Base-by-base conservation (phyloP, 2,329 filamentous ascomycete species). In the Saccharata proteae region DNA sequence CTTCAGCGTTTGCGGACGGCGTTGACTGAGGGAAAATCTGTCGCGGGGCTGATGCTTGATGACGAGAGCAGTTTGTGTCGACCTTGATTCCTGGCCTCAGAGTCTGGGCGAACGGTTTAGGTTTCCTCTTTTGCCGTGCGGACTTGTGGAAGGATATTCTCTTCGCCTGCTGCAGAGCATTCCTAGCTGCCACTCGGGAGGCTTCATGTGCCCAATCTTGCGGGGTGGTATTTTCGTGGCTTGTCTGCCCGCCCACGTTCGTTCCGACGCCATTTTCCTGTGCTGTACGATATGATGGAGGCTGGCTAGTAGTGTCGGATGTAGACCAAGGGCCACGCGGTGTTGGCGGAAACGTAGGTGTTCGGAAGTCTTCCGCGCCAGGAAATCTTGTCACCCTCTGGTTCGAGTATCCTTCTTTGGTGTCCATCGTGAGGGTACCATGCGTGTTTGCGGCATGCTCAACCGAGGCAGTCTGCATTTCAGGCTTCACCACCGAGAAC, bases 61-160 rank as follows among this genome's bases (percentile, higher is more conserved):
- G 58, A 22, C 51, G 47, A 18, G 71, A 60, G 61, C 82, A 77
- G 46, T 77, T 76, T 2, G 80, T 85, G 40, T 82, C 73, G 13
- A 84, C 51, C 40, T 63, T 76, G 46, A 81, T 80, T 9, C 70
- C 33, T 28, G 26, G 15, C 13, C 53, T 67, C 64, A 34, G 65
- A 62, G 49, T 76, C 71, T 46, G 75, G 63, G 14, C 65, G 63
- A 47, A 30, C 7, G 23, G 36, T 44, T 70, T 71, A 44, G 79
- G 74, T 31, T 74, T 64, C 17, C 67, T 65, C 33, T 67, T 76
- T 14, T 55, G 48, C 32, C 59, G 48, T 13, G 48, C 49, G 9
- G 54, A 44, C 35, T 54, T 59, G 17, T 52, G 46, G 13, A 46
- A 37, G 15, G 46, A 54, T 10, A 51, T 50, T 20, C 44, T 47